Conservation (phyloP, 2,329 filamentous ascomycete species). For the Alternaria postmessia region DNA sequence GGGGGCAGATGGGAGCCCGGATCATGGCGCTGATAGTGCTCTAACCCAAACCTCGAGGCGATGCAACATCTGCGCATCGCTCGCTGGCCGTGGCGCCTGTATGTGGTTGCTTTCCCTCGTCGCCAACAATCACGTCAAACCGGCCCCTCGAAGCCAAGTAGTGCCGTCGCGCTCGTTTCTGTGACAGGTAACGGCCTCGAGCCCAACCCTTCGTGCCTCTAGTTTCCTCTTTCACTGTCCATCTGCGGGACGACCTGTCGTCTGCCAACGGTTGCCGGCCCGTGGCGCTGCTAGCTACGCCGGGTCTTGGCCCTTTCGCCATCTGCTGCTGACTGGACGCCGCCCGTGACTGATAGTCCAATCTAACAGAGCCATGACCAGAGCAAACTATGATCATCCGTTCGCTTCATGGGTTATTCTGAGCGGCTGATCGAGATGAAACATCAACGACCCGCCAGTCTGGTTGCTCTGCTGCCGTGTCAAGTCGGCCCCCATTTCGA, state of each 20-base stretch:
- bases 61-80: slow-evolving; percentile 39
- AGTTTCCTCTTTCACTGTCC: slow-evolving; percentile 23
- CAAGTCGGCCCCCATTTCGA: slow-evolving; percentile 44
- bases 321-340: slow-evolving; percentile 40
- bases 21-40: slow-evolving; percentile 40
- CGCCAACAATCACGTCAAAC: slow-evolving; percentile 18
- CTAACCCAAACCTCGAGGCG: slow-evolving; percentile 33
- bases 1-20: slow-evolving; percentile 35
- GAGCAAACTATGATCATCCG: slow-evolving; percentile 48
- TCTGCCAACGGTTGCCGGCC: slow-evolving; percentile 43
- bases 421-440: slow-evolving; percentile 50
- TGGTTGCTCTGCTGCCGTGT: slow-evolving; percentile 48
- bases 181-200: slow-evolving; percentile 49
- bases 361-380: slow-evolving; percentile 32
- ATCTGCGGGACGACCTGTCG: slow-evolving; percentile 35
- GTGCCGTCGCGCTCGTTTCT: slow-evolving; percentile 27
- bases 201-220: slow-evolving; percentile 23
- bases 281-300: slow-evolving; percentile 41
- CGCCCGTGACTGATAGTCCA: slow-evolving; percentile 34
- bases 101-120: slow-evolving; percentile 22
- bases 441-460: slow-evolving; percentile 45
- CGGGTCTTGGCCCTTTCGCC: slow-evolving; percentile 31
- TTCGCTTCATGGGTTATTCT: slow-evolving; percentile 50
- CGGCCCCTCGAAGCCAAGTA: slow-evolving; percentile 25
- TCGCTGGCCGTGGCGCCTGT: slow-evolving; percentile 30